Percentiles rank a stretch among this genome's conserved stretches.
These are phyloP conservation scores for Paecilomyces dactylethromorphus DNA, from an alignment of 2,329 filamentous ascomycete species.

Conservation along the genomic window DNA sequence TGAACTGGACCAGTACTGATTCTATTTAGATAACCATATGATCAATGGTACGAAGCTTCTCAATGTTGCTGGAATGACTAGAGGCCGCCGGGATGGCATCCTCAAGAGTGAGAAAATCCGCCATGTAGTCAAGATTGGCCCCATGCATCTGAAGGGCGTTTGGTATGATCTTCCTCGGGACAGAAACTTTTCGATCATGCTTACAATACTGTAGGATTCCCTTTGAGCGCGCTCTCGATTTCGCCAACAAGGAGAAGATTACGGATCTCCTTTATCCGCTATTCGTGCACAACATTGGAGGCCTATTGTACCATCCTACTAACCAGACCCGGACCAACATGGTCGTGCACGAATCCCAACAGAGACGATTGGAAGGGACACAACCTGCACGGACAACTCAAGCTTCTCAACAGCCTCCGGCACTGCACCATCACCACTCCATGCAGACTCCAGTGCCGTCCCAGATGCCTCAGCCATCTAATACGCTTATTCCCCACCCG, in stretches of 20 bases:
- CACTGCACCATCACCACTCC: conserved; percentile 57
- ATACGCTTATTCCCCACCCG: conserved; percentile 57
- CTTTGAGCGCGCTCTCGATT: conserved; percentile 93
- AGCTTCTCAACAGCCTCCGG: conserved; percentile 58
- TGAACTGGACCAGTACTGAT: neutral
- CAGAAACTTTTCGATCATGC: neutral
- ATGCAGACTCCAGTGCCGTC: conserved; percentile 56
- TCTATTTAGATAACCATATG: conserved; percentile 83
- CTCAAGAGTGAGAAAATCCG: conserved; percentile 95
- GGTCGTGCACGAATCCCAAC: conserved; percentile 77
- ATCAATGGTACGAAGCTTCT: conserved; percentile 97
- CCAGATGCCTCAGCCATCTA: conserved; percentile 60
- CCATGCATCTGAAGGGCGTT: conserved; percentile 97
- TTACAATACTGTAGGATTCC: conserved; percentile 66
- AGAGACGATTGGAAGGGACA: conserved; percentile 63
- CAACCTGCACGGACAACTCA: conserved; percentile 53
- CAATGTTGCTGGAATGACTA: conserved; percentile 97
- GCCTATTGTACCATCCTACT: conserved; percentile 79
- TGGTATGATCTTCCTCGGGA: conserved; percentile 55
- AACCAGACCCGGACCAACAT: conserved; percentile 77
- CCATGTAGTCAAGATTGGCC: conserved; percentile 96
- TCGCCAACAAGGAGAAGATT: conserved; percentile 99
- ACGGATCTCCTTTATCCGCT: conserved; percentile 91
- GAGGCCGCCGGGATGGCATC: conserved; percentile 90
- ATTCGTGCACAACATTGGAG: conserved; percentile 95